phyloP scores from a whole-genome alignment of 1,284 basidiomycete genomes.

The Thecaphora thlaspeos region DNA sequence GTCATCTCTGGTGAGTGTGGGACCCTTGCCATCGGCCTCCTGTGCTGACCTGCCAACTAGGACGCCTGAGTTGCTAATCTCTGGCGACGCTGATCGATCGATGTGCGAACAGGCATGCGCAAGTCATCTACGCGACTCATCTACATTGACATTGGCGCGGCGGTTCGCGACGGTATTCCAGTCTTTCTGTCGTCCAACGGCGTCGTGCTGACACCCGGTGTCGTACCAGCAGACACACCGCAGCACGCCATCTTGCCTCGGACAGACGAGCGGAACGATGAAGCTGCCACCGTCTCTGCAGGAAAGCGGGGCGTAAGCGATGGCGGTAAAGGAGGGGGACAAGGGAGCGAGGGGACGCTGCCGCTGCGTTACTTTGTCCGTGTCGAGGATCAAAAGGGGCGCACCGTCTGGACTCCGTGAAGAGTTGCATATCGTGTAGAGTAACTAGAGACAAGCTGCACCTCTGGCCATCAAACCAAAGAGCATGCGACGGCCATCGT shows the following conservation, averaged over 20 bases:
- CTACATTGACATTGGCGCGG: constrained; percentile 71
- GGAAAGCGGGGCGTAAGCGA: no score
- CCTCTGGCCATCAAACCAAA: no score
- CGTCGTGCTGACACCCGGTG: constrained; percentile 76
- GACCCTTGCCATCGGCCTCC: no score
- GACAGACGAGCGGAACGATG: not conserved
- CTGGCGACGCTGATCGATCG: no score
- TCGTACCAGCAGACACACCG: not conserved
- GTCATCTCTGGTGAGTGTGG: constrained; percentile 66
- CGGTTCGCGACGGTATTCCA: constrained; percentile 68
- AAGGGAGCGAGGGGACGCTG: constrained; percentile 11
- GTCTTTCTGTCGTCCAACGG: constrained; percentile 78
- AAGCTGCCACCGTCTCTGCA: not conserved
- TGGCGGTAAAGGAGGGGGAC: no score
- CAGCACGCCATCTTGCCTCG: not conserved
- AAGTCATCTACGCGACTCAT: constrained; percentile 71
- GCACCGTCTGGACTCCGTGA: constrained; percentile 28
- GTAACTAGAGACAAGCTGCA: not conserved
- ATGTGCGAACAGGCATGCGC: constrained; percentile 72
- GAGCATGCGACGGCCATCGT: no score
- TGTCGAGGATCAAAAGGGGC: constrained; percentile 35
- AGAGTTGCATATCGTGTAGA: not conserved
- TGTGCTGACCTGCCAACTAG: no score
- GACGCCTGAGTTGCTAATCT: no score
- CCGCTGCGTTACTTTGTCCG: constrained; percentile 24